phyloP scores from a whole-genome alignment of 257 asterid species.

The Capsicum pubescens region DNA sequence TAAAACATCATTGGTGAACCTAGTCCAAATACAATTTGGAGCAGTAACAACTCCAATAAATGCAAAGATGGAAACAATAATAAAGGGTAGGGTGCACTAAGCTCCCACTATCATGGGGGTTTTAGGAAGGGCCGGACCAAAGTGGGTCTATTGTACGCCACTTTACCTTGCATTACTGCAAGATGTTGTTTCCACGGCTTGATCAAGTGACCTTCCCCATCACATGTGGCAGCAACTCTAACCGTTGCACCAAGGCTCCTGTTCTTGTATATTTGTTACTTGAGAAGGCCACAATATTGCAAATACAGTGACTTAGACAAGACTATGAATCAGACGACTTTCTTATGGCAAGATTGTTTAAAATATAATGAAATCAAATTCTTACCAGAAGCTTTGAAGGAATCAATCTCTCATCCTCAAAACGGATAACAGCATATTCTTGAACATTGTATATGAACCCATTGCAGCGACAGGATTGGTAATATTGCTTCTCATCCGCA shows the following conservation, averaged over 20 bases:
- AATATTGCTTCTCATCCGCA: slow-evolving; percentile 62
- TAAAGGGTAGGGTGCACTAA: slow-evolving; percentile 3
- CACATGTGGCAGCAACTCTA: slow-evolving; percentile 27
- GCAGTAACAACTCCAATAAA: not conserved
- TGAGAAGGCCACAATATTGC: not conserved
- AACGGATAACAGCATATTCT: slow-evolving; percentile 71
- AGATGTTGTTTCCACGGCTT: not conserved
- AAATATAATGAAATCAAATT: slow-evolving; percentile 34
- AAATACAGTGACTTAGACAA: not conserved
- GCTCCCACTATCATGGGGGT: not conserved
- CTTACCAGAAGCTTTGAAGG: slow-evolving; percentile 90
- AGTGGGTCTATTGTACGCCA: not conserved
- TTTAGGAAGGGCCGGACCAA: slow-evolving; percentile 3
- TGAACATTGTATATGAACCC: slow-evolving; percentile 61
- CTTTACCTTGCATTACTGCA: not conserved
- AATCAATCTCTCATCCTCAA: slow-evolving; percentile 53
- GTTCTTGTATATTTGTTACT: not conserved
- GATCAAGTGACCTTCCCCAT: not conserved
- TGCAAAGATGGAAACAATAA: slow-evolving; percentile 10
- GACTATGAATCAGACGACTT: not conserved
- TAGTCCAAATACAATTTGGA: not conserved
- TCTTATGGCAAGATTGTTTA: not conserved
- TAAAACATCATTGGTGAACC: slow-evolving; percentile 9
- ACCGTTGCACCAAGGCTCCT: slow-evolving; percentile 39
- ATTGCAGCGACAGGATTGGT: slow-evolving; percentile 64